A percentile compares a stretch with the other conserved stretches of the same genome.
Conservation (phyloP, 495 filamentous ascomycete genomes). For the Aspergillus funiculosus region DNA sequence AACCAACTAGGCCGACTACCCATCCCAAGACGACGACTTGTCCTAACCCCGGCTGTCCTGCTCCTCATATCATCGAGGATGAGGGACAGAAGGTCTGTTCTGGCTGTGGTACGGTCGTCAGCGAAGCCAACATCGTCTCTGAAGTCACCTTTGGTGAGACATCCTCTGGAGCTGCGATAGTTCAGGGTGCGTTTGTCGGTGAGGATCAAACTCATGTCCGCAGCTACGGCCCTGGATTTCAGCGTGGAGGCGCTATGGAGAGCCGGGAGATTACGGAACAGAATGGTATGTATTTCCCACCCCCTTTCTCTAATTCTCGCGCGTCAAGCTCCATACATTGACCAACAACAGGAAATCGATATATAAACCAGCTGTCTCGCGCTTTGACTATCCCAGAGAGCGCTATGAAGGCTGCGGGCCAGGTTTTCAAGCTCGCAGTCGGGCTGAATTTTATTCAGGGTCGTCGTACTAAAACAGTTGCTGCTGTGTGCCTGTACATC, state of each 20-base stretch:
- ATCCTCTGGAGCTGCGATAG: conserved; percentile 75
- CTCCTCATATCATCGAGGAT: conserved; percentile 46
- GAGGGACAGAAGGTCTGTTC: conserved; percentile 61
- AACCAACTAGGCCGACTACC: conserved; percentile 32
- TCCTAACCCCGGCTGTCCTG: conserved; percentile 45
- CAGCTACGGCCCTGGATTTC: conserved; percentile 52
- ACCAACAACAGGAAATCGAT: conserved; percentile 34
- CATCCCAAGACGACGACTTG: conserved; percentile 41
- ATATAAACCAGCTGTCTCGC: conserved; percentile 46
- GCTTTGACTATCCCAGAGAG: conserved; percentile 52
- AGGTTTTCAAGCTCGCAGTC: conserved; percentile 73
- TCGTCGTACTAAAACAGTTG: conserved; percentile 75
- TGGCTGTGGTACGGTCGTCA: conserved; percentile 74
- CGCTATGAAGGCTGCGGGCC: conserved; percentile 56
- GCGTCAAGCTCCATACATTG: conserved; percentile 16
- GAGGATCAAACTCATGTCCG: conserved; percentile 68
- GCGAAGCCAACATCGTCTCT: conserved; percentile 79
- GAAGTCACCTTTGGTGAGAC: conserved; percentile 87
- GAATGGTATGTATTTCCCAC: conserved; percentile 40
- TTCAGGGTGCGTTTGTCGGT: conserved; percentile 81
- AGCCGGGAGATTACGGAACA: conserved; percentile 66
- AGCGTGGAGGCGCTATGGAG: conserved; percentile 52
- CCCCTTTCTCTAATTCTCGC: conserved; percentile 1
- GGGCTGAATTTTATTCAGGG: conserved; percentile 78
- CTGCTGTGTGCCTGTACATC: conserved; percentile 80